Evolutionary conservation across 2,329 filamentous ascomycete species (phyloP).

Genomic region (Trichoderma endophyticum): DNA sequence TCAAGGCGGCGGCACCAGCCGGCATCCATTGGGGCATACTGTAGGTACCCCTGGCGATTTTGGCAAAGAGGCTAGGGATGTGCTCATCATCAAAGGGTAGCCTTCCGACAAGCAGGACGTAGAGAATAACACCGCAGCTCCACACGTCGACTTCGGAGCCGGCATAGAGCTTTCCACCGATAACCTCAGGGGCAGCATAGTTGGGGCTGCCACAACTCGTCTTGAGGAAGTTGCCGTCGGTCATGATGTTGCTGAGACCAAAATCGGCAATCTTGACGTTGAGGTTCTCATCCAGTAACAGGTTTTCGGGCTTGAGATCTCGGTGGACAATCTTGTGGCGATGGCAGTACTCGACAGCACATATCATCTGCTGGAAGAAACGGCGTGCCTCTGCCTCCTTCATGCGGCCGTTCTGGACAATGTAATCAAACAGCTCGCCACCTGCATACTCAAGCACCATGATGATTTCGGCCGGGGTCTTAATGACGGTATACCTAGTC

Average conservation of each 20-base stretch:
- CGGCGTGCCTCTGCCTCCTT: conserved; percentile 88
- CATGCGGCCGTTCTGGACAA: conserved; percentile 90
- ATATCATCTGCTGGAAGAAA: conserved; percentile 99
- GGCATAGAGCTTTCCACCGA: conserved; percentile 95
- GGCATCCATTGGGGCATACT: conserved; percentile 90
- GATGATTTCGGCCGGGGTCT: conserved; percentile 89
- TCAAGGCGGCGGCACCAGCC: conserved; percentile 73
- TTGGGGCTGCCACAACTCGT: conserved; percentile 98
- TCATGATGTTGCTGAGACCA: conserved; percentile 99
- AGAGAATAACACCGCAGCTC: conserved; percentile 92
- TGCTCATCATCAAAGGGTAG: conserved; percentile 98
- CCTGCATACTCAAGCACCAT: conserved; percentile 99
- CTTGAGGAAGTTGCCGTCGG: conserved; percentile 97
- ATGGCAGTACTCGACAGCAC: conserved; percentile 98
- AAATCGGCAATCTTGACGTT: conserved; percentile 99
- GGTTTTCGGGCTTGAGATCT: conserved; percentile 94
- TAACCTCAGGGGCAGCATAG: conserved; percentile 96
- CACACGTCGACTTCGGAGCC: conserved; percentile 98
- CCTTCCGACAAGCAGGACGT: conserved; percentile 75
- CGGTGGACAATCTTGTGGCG: conserved; percentile 98
- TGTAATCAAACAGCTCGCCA: conserved; percentile 95
- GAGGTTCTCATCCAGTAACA: conserved; percentile 88
- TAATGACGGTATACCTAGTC: conserved; percentile 87
- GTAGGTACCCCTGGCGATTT: conserved; percentile 93
- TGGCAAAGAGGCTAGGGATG: conserved; percentile 94